Evolutionary conservation across 768 basidiomycete species (phyloP), one percentile per base, ranked within the genome.

Genomic region (Xerocomellus intermedius): DNA sequence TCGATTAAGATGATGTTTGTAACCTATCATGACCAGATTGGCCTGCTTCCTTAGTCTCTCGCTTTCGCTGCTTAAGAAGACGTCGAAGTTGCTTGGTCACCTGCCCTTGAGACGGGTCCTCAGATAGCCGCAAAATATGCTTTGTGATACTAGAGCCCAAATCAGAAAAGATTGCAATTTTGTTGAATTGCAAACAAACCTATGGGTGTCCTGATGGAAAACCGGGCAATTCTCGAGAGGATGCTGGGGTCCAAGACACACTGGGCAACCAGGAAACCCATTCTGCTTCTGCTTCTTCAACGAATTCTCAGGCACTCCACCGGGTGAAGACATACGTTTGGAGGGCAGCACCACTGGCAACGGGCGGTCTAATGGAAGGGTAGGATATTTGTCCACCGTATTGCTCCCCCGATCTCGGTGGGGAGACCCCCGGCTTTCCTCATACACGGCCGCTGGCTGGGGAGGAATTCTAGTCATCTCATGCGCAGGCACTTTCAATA

Each of bases 151-250:
- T 83, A 53, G 22, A 33, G 48, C 43, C 50, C 52, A 41, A 24
- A 56, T 56, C 60, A 64, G 55, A 50, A 32, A 44, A 24, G 12
- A 13, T 21, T 19, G 3, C 12, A 38, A 21, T 30, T 21, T 35
- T 14, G 45, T 35, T 50, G 17, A 28, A 38, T 28, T 38, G 54
- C 50, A 36, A n/a, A 52, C 63, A 42, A 58, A 87, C 87, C 81
- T 85, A 52, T 74, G 69, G 1, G 81, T 72, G 2, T 86, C 88
- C 49, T 74, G 73, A 7, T 55, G 56, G 3, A 86, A 76, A 22
- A 81, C 63, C 16, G 85, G 80, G 63, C 89, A 91, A 26, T 78
- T 74, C 63, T 80, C 76, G 10, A 81, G 57, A 21, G 74, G 55
- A 66, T 86, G 85, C 38, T 70, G 66, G 38, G 78, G 71, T 4